Conservation (phyloP, 2,329 filamentous ascomycete genomes). For the Stylonectria norvegica region DNA sequence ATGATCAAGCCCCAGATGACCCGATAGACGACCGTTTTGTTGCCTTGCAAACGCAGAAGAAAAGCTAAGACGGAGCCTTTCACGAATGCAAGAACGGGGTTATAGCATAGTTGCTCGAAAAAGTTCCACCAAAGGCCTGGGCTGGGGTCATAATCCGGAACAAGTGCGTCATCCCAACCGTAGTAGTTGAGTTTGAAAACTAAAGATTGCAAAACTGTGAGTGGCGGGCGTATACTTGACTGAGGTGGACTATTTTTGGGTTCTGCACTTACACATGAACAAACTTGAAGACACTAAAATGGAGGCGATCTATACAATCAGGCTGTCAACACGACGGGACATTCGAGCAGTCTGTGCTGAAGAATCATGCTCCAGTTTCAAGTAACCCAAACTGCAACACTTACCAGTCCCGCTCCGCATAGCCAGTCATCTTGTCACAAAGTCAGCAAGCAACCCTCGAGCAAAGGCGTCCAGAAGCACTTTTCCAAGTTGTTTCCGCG, state of each 20-base stretch:
- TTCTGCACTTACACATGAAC: constrained; percentile 24
- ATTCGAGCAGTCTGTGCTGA: background rate
- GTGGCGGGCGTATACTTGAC: background rate
- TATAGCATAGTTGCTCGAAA: constrained; percentile 41
- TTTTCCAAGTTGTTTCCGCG: background rate
- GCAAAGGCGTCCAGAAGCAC: background rate
- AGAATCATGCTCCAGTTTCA: no score
- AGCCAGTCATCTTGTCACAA: constrained; percentile 25
- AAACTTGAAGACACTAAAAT: constrained; percentile 20
- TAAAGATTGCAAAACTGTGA: background rate
- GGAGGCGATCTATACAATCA: constrained; percentile 4
- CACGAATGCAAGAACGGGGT: constrained; percentile 43
- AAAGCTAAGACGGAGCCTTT: constrained; percentile 45
- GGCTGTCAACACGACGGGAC: no score
- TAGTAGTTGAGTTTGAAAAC: constrained; percentile 34
- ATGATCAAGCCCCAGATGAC: constrained; percentile 27
- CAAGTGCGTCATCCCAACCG: constrained; percentile 24
- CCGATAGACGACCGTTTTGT: constrained; percentile 33
- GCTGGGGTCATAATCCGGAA: constrained; percentile 18
- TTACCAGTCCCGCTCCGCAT: constrained; percentile 20
- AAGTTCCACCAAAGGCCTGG: constrained; percentile 35
- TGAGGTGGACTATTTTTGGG: background rate
- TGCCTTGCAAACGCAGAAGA: constrained; percentile 40
- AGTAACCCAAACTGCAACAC: background rate
- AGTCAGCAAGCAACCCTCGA: background rate